These are phyloP conservation scores for Pelargonium nanum DNA, from an alignment of 345 rosid genomes.

Conservation along the genomic window DNA sequence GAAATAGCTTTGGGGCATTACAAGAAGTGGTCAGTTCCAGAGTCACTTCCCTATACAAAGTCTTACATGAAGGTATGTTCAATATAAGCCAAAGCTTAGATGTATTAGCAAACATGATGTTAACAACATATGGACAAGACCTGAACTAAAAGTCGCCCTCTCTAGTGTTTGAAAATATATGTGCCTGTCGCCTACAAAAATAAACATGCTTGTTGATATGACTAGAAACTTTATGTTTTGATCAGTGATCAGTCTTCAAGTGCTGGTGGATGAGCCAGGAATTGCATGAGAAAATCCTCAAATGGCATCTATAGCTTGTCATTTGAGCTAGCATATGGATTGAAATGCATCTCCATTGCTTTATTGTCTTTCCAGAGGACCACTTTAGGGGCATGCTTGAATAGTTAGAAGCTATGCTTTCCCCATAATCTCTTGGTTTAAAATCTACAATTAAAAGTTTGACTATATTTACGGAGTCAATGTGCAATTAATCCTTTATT, in stretches of 20 bases:
- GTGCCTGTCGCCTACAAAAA: no score
- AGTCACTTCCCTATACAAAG: conserved; percentile 50
- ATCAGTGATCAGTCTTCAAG: no score
- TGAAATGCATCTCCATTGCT: background rate
- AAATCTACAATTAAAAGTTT: background rate
- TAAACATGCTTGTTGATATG: no score
- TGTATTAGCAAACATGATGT: background rate
- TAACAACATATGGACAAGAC: background rate
- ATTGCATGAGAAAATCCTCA: background rate
- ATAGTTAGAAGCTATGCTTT: background rate
- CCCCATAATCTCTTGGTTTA: background rate
- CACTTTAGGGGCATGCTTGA: background rate
- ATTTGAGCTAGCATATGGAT: background rate
- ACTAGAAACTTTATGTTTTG: no score
- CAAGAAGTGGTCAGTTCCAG: conserved; percentile 81
- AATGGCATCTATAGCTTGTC: background rate
- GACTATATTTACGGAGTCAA: background rate
- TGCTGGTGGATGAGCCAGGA: no score
- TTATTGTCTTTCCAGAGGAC: background rate
- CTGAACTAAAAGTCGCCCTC: background rate
- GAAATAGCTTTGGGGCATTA: conserved; percentile 81
- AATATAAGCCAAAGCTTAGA: background rate
- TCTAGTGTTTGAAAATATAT: no score
- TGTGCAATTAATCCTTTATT: background rate
- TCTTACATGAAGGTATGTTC: conserved; percentile 71